phyloP scores from a whole-genome alignment of 2,329 filamentous ascomycete species.

The Ceratocystis eucalypticola region DNA sequence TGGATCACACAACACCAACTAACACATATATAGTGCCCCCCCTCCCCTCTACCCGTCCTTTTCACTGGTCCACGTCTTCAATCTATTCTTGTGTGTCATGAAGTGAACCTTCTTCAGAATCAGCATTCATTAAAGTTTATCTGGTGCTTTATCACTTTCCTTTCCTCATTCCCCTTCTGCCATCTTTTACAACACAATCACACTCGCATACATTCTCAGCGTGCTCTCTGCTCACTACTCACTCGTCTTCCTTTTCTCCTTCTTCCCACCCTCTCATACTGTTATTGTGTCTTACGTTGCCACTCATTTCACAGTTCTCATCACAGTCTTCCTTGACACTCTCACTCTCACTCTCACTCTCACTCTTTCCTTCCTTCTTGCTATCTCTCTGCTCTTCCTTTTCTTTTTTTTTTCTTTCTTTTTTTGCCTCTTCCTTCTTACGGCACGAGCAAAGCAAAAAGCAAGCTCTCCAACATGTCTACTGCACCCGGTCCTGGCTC shows the following conservation, averaged over 20 bases:
- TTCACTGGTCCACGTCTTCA: background rate
- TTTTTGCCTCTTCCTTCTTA: background rate
- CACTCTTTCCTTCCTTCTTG: too few species aligned
- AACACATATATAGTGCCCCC: background rate
- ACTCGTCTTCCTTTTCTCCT: background rate
- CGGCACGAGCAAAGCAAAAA: background rate
- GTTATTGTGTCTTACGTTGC: background rate
- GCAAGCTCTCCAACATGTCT: constrained; percentile 3
- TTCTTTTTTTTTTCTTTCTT: background rate
- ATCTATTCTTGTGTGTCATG: background rate
- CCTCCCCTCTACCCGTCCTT: background rate
- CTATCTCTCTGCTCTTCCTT: too few species aligned
- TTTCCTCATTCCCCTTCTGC: background rate
- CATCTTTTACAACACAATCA: background rate
- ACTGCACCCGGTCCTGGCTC: constrained; percentile 1
- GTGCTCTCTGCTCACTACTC: too few species aligned
- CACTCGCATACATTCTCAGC: background rate
- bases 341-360: too few species aligned
- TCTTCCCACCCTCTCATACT: background rate
- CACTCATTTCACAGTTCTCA: background rate
- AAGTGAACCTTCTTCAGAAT: background rate
- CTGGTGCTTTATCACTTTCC: background rate
- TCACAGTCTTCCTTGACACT: too few species aligned
- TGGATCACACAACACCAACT: background rate
- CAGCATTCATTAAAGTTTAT: background rate